A percentile compares a stretch with the other conserved stretches of the same genome.
Conservation (phyloP, 1,284 basidiomycete species). For the Phylloboletellus chloephorus region DNA sequence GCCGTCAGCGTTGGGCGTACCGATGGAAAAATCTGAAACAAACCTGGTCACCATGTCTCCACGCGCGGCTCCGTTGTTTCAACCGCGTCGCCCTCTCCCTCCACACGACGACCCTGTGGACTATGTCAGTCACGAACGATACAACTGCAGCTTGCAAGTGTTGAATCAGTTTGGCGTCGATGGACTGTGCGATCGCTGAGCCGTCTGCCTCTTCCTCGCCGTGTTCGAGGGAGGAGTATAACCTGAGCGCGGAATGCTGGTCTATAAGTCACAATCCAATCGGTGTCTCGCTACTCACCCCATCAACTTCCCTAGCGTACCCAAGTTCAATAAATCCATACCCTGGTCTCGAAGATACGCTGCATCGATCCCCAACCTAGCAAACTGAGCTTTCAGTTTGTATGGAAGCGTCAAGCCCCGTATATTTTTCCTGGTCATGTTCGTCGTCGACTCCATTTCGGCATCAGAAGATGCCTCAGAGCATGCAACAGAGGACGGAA, state of each 20-base stretch:
- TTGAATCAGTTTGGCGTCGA: slow-evolving; percentile 29
- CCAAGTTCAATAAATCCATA: slow-evolving; percentile 49
- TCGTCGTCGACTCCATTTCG: slow-evolving; percentile 16
- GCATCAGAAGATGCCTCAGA: slow-evolving; percentile 11
- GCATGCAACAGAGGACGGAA: slow-evolving; percentile 7
- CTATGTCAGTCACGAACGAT: slow-evolving; percentile 46
- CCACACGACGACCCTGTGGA: slow-evolving; percentile 46
- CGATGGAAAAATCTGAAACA: slow-evolving; percentile 1
- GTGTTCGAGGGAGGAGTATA: slow-evolving; percentile 15
- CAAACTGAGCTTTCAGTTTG: slow-evolving; percentile 40
- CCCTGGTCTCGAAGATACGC: slow-evolving; percentile 38
- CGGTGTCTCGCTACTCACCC: slow-evolving; percentile 29
- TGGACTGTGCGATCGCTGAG: neutral
- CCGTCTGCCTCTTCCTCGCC: slow-evolving; percentile 8
- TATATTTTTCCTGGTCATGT: slow-evolving; percentile 14
- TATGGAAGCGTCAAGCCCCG: slow-evolving; percentile 42
- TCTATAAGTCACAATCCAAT: slow-evolving; percentile 1
- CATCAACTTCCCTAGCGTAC: slow-evolving; percentile 37
- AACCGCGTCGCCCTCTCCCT: slow-evolving; percentile 52
- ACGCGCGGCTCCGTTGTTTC: slow-evolving; percentile 55
- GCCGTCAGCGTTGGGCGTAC: slow-evolving; percentile 3
- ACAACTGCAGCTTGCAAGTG: slow-evolving; percentile 40
- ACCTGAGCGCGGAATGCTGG: slow-evolving; percentile 4
- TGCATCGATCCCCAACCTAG: slow-evolving; percentile 39
- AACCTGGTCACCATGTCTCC: slow-evolving; percentile 34